These are phyloP conservation scores for Pyricularia grisea DNA, from an alignment of 2,329 filamentous ascomycete species.

Conservation along the genomic window DNA sequence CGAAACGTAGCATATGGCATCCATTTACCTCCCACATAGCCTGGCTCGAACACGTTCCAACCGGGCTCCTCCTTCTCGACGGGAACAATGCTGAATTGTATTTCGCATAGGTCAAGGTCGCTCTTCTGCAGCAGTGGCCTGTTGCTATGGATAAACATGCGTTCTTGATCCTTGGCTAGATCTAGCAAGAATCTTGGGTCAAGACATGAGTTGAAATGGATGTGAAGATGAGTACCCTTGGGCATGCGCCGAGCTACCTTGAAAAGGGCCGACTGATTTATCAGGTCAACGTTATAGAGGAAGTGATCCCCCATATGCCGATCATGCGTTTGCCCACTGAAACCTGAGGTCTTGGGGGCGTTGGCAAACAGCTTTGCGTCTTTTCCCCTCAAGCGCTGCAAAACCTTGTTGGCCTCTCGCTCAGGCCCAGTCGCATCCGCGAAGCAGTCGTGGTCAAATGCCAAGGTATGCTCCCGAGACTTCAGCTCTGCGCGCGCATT, in stretches of 20 bases:
- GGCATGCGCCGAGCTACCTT: slow-evolving; percentile 49
- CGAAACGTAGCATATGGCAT: slow-evolving; percentile 35
- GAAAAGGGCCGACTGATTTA: slow-evolving; percentile 47
- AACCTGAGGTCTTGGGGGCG: slow-evolving; percentile 22
- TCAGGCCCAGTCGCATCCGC: slow-evolving; percentile 23
- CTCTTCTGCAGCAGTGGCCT: slow-evolving; percentile 33
- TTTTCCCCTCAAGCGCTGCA: slow-evolving; percentile 24
- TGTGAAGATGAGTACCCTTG: slow-evolving; percentile 64
- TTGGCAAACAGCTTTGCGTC: slow-evolving; percentile 29
- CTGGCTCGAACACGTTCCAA: slow-evolving; percentile 36
- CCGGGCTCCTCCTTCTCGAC: slow-evolving; percentile 20
- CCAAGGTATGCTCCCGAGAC: slow-evolving; percentile 23
- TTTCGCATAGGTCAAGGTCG: slow-evolving; percentile 44
- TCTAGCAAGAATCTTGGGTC: slow-evolving; percentile 48
- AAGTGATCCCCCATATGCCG: slow-evolving; percentile 47
- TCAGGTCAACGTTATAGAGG: slow-evolving; percentile 42
- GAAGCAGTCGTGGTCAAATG: slow-evolving; percentile 30
- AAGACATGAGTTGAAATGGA: slow-evolving; percentile 72
- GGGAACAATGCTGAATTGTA: slow-evolving; percentile 49
- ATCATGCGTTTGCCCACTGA: slow-evolving; percentile 32
- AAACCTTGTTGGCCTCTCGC: slow-evolving; percentile 25
- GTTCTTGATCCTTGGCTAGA: slow-evolving; percentile 42
- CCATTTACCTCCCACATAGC: slow-evolving; percentile 31
- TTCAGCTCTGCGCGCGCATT: slow-evolving; percentile 19
- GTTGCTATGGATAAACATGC: slow-evolving; percentile 63